Base-by-base conservation (phyloP, 179 eudicot genomes). In the Amaranthus tricolor region DNA sequence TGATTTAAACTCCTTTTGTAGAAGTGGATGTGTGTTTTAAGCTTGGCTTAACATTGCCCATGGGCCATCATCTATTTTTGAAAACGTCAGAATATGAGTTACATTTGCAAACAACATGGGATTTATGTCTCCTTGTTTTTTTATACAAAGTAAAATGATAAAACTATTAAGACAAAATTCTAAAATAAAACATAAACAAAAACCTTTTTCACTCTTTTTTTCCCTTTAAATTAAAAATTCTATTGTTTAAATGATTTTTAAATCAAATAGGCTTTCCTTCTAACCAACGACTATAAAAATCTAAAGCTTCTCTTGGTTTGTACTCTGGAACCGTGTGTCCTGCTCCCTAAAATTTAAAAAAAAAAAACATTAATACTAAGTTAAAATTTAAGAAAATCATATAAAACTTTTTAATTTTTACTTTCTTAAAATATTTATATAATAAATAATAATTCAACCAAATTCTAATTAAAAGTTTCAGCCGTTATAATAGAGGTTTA, bases 241-340 rank as follows among this genome's bases (percentile, higher is more conserved):
- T 63, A 7, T 73, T 47, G 47, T 51, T 54, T 40, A 5, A 6
- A 48, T 70, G 13, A 9, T 59, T 66, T 59, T 66, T 20, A 19
- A 53, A 61, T 77, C 71, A 81, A 15, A 83, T 74, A 16, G 77
- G 62, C 53, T 71, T 70, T 63, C 79, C 83, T 49, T 83, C 76
- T 15, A 83, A 53, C 86, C 86, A 83, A 53, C 86, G 83, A 62
- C 81, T 80, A 53, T 57, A 83, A 61, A 83, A 80, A 55, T 80
- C 86, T 0, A 83, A 70, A 48, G 86, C 81, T 57, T 83, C 86
- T 62, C 62, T 56, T 7, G 86, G 86, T 62, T 83, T 83, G 81
- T 83, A 83, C 45, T 82, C 85, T 17, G 85, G 85, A 6, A 82
- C 85, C 21, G 86, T 83, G 49, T 83, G 86, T 44, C 86, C 86